Base-by-base conservation (phyloP, 768 basidiomycete species). In the Boletus rubropictus region DNA sequence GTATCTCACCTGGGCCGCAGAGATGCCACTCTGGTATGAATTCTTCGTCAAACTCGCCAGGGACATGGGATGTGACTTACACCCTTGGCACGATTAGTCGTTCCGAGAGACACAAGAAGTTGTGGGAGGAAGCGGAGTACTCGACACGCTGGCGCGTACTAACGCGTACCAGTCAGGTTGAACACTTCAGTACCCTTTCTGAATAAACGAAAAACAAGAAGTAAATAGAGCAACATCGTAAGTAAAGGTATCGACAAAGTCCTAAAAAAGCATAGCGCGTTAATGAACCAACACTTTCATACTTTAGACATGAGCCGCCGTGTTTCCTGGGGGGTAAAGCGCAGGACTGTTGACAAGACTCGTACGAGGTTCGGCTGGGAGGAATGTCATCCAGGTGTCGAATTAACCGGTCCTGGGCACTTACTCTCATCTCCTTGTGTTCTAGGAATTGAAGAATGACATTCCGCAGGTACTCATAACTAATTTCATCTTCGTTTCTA, bases 361-460 rank as follows among this genome's bases (percentile, higher is more conserved):
- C 86, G 79, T 22, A 98, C 82, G 27, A 99, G 81, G 57, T 92
- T 89, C 0, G 92, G 89, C 87, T 92, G 49, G 17, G 37, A 42
- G 10, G 21, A 59, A 12, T 49, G 50, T 48, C 46, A 54, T 11
- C 18, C 33, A 29, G 18, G 40, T 22, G 35, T 12, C 18, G 2
- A 5, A 4, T 31, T 17, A 31, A 20, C 22, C 21, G 32, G n/a
- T 17, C 7, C 43, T 12, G 29, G 35, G 4, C 33, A 72, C 89
- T 63, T 61, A 93, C 93, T 69, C 96, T 78, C 93, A 97, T 97
- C 66, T 98, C 93, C 64, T 95, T 93, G 69, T 97, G 89, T 63
- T 99, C 96, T 41, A 99, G 73, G 71, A 99, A 99, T 64, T 98
- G 96, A 38, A 99, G 66, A 47, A 98, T 91, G 27, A 98, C 88